phyloP scores from a whole-genome alignment of 2,329 filamentous ascomycete genomes.

The Xylaria digitata region DNA sequence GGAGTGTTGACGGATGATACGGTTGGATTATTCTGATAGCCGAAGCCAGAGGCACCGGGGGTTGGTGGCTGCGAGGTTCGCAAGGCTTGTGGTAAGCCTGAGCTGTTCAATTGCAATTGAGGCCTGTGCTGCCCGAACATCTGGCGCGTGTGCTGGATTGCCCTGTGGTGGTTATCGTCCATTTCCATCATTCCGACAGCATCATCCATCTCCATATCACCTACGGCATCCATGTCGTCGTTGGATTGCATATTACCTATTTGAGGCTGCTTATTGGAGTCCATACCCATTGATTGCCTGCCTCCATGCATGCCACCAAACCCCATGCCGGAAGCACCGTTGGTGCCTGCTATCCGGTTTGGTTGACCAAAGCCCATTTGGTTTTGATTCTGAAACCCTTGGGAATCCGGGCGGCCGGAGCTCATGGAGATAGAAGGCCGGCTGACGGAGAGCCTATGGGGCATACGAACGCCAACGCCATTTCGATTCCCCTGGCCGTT shows the following conservation, averaged over 20 bases:
- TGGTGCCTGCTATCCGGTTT: conserved; percentile 41
- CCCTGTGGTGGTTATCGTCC: conserved; percentile 67
- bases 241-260: conserved; percentile 57
- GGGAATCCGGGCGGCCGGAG: conserved; percentile 45
- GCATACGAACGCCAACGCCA: conserved; percentile 45
- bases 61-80: conserved; percentile 88
- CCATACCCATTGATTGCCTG: conserved; percentile 46
- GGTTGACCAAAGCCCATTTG: conserved; percentile 49
- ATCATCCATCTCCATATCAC: conserved; percentile 98
- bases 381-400: conserved; percentile 45
- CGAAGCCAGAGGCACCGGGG: conserved; percentile 79
- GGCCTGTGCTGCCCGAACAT: conserved; percentile 75
- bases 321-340: conserved; percentile 40
- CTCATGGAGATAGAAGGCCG: conserved; percentile 46
- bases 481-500: conserved; percentile 53
- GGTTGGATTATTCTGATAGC: conserved; percentile 91
- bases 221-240: conserved; percentile 84
- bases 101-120: conserved; percentile 83
- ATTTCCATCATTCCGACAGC: conserved; percentile 74
- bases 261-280: conserved; percentile 54
- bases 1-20: conserved; percentile 98
- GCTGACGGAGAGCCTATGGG: conserved; percentile 49
- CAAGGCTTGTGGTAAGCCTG: conserved; percentile 80
- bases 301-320: conserved; percentile 56
- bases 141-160: conserved; percentile 76